Percentiles rank a stretch among this genome's conserved stretches.
These are phyloP conservation scores for Thalassia testudinum DNA, from an alignment of 116 monocot species.

Conservation along the genomic window DNA sequence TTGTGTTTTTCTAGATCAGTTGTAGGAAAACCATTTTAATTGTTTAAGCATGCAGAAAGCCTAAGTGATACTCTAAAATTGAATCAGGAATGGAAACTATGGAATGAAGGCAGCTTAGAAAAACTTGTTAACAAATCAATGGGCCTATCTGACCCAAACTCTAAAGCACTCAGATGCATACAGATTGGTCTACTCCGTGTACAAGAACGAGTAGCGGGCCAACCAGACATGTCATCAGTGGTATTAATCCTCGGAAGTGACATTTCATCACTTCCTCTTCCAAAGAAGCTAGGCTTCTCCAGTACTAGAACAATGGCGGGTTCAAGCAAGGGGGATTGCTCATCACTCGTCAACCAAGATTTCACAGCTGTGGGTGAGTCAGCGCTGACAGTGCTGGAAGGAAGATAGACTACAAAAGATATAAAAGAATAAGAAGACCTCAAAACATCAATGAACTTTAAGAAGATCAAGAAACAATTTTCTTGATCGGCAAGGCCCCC, in stretches of 20 bases:
- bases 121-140: slow-evolving; percentile 8
- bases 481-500: no score
- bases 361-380: neutral
- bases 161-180: slow-evolving; percentile 11
- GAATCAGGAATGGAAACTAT: slow-evolving; percentile 22
- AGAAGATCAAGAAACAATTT: no score
- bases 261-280: neutral
- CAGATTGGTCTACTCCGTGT: slow-evolving; percentile 19
- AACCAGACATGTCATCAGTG: slow-evolving; percentile 11
- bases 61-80: neutral
- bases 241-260: slow-evolving; percentile 12
- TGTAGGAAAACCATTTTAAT: no score
- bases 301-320: neutral
- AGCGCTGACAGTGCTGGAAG: neutral
- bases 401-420: neutral
- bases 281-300: slow-evolving; percentile 14
- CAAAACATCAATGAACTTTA: no score
- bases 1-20: no score
- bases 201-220: slow-evolving; percentile 16
- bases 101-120: slow-evolving; percentile 4
- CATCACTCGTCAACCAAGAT: no score
- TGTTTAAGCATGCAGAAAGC: neutral
- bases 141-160: neutral
- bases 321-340: no score
- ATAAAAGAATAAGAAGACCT: neutral